Base-by-base conservation (phyloP, 2,329 filamentous ascomycete genomes). In the Colletotrichum sp. region DNA sequence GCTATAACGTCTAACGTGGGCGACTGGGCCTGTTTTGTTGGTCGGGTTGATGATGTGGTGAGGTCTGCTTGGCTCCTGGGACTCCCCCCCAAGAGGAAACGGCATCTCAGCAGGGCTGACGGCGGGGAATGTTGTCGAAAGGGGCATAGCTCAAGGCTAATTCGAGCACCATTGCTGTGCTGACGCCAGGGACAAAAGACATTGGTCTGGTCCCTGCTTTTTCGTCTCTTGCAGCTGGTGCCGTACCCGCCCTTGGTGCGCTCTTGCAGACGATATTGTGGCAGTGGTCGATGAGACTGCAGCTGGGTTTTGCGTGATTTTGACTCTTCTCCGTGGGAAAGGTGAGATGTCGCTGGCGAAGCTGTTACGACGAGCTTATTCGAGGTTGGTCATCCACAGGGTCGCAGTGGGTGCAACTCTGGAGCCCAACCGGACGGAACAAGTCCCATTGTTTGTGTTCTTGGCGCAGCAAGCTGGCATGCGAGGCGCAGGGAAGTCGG, bases 71-170 rank as follows among this genome's bases (percentile, higher is more conserved):
- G 72, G 68, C 54, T 55, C 36, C 11, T 21, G 6, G 11, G 43
- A 51, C 11, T 51, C n/a, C 59, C 66, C 61, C 29, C 31, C 38
- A 15, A 55, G 16, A 57, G 55, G 21, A 34, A 62, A 66, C 55
- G 71, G 71, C 67, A 70, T 73, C 34, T 59, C 54, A 73, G 67
- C 71, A 72, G 68, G 68, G 72, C 72, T 72, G 68, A 63, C 34
- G 61, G 67, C 55, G 67, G 67, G 38, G 67, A 64, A 29, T 27
- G 27, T 27, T 12, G 6, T 66, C 38, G 43, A 66, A 66, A 43
- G 31, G 29, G 62, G 61, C n/a, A 55, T 71, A 66, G 71, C 47
- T 57, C 38, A 31, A 61, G 71, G 33, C 71, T 73, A 73, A 73
- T 66, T 73, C 21, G 71, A 73, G 71, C 54, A 62, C 47, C 65